Evolutionary conservation across 805 yeast genomes (phyloP).

Genomic region (Candida silvatica): DNA sequence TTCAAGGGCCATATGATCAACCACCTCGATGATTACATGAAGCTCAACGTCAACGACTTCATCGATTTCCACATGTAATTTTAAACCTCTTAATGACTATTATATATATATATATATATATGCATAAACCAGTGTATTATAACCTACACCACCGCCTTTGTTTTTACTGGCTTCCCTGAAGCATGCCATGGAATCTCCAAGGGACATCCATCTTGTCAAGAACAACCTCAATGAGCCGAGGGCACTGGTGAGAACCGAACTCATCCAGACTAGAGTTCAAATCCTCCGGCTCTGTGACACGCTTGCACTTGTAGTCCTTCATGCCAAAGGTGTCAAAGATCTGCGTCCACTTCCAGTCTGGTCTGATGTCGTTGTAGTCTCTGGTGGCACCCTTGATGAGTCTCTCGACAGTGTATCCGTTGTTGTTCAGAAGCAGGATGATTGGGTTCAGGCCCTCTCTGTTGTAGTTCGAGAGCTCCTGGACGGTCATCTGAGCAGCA

Average conservation of each 20-base stretch:
- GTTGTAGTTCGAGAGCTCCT: constrained; percentile 40
- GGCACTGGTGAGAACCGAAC: constrained; percentile 10
- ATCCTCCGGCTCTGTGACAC: constrained; percentile 31
- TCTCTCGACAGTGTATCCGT: constrained; percentile 88
- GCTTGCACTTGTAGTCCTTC: constrained; percentile 18
- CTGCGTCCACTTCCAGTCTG: constrained; percentile 74
- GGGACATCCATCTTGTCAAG: constrained; percentile 58
- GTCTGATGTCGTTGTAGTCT: constrained; percentile 74
- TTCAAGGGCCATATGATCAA: constrained; percentile 17
- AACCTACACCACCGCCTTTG: too few relatives aligned
- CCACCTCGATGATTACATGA: constrained; percentile 22
- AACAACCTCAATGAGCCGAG: constrained; percentile 49
- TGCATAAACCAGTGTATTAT: background rate
- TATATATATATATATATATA: background rate
- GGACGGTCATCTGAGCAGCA: constrained; percentile 89
- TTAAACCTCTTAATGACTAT: background rate
- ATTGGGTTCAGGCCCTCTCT: constrained; percentile 54
- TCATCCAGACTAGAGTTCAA: constrained; percentile 28
- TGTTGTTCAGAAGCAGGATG: constrained; percentile 70
- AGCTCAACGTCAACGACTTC: constrained; percentile 22
- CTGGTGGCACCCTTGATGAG: constrained; percentile 72
- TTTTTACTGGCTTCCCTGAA: constrained; percentile 1
- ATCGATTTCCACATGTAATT: constrained; percentile 22
- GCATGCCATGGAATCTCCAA: constrained; percentile 43
- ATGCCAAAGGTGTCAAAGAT: constrained; percentile 61